Conservation (phyloP, 306 rosid species). For the Canavalia ensiformis region DNA sequence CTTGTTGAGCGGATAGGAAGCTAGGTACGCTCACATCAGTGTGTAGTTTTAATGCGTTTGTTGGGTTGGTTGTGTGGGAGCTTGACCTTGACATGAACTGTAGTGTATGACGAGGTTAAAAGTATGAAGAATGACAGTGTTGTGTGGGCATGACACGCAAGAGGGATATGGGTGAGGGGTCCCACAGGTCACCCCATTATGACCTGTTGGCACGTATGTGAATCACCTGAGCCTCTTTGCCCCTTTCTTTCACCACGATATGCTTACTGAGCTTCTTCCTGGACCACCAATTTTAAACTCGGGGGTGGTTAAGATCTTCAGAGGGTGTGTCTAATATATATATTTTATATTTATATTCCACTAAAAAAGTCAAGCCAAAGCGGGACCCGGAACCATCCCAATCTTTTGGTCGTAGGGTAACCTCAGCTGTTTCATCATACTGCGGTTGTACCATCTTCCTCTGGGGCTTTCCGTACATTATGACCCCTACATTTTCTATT, state of each 20-base stretch:
- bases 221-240: slow-evolving; percentile 45
- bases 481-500: neutral
- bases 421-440: slow-evolving; percentile 46
- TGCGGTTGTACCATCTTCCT: slow-evolving; percentile 37
- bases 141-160: slow-evolving; percentile 38
- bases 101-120: slow-evolving; percentile 12
- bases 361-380: slow-evolving; percentile 38
- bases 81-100: slow-evolving; percentile 25
- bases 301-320: slow-evolving; percentile 67
- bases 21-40: slow-evolving; percentile 23
- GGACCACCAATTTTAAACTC: slow-evolving; percentile 54
- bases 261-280: neutral
- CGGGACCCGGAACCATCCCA: slow-evolving; percentile 52
- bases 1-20: neutral
- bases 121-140: slow-evolving; percentile 25
- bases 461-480: slow-evolving; percentile 35
- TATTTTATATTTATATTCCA: slow-evolving; percentile 7
- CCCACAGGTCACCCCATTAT: slow-evolving; percentile 36
- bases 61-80: slow-evolving; percentile 40
- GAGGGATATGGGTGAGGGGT: slow-evolving; percentile 40
- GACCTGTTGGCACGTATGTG: slow-evolving; percentile 33
- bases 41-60: slow-evolving; percentile 31
- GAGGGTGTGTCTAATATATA: slow-evolving; percentile 57
- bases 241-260: neutral
- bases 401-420: slow-evolving; percentile 45